These are phyloP conservation scores for Chamaenerion angustifolium DNA, from an alignment of 345 rosid species.

Conservation along the genomic window DNA sequence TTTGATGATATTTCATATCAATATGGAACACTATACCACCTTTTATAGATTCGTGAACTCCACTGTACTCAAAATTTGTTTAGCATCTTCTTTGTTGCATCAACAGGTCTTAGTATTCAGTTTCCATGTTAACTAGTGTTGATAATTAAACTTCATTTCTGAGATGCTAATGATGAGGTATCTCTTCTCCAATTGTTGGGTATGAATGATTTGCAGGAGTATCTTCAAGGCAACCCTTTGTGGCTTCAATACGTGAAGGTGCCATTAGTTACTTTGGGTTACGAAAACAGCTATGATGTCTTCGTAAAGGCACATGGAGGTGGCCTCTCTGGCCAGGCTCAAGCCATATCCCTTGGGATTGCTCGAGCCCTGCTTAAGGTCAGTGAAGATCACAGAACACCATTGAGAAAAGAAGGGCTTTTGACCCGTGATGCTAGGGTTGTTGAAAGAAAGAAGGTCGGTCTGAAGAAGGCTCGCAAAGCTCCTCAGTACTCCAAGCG, in stretches of 20 bases:
- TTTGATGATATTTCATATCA: no score
- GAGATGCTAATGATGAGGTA: neutral
- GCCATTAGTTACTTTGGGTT: constrained; percentile 68
- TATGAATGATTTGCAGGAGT: constrained; percentile 40
- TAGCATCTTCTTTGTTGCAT: no score
- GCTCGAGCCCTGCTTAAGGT: constrained; percentile 87
- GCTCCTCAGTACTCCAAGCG: constrained; percentile 90
- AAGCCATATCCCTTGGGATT: constrained; percentile 76
- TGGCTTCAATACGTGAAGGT: constrained; percentile 84
- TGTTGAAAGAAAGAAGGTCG: constrained; percentile 88
- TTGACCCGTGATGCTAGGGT: constrained; percentile 79
- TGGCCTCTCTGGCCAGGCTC: constrained; percentile 94
- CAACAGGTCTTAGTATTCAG: no score
- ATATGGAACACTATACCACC: no score
- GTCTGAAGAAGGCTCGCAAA: constrained; percentile 94
- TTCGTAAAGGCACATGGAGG: constrained; percentile 94
- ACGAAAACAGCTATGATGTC: constrained; percentile 75
- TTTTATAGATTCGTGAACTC: no score
- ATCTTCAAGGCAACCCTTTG: constrained; percentile 89
- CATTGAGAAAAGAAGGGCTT: constrained; percentile 71
- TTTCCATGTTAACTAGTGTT: no score
- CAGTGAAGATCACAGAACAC: constrained; percentile 52
- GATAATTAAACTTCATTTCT: no score
- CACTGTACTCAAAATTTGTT: no score
- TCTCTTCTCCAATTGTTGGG: constrained; percentile 3